These are phyloP conservation scores for Pholiota molesta DNA, from an alignment of 768 basidiomycete genomes.

Conservation along the genomic window DNA sequence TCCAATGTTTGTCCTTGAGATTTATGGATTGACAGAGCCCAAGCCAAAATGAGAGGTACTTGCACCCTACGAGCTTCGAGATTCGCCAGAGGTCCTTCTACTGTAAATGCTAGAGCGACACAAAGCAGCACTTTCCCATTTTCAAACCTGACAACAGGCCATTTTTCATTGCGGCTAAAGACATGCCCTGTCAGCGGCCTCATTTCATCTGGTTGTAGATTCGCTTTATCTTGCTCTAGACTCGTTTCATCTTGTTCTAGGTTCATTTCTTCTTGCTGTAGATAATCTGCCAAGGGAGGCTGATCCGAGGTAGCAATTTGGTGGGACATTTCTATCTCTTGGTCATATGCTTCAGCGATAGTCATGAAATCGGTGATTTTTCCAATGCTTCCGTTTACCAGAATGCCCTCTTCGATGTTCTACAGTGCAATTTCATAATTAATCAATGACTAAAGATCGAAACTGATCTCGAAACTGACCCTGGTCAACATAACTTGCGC, in stretches of 20 bases:
- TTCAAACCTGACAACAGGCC: constrained; percentile 64
- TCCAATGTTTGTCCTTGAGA: constrained; percentile 87
- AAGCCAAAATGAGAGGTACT: constrained; percentile 62
- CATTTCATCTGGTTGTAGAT: constrained; percentile 4
- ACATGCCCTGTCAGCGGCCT: constrained; percentile 25
- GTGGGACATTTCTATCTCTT: constrained; percentile 38
- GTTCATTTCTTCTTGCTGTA: constrained; percentile 5
- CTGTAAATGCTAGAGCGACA: constrained; percentile 57
- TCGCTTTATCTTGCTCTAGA: no score
- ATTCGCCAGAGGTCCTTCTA: constrained; percentile 55
- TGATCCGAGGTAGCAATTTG: background rate
- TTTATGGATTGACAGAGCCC: constrained; percentile 88
- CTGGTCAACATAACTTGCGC: constrained; percentile 84
- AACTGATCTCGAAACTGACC: constrained; percentile 31
- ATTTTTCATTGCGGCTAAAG: constrained; percentile 35
- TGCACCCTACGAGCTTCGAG: constrained; percentile 63
- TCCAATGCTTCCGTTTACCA: constrained; percentile 74
- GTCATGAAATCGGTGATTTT: constrained; percentile 53
- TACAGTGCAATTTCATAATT: constrained; percentile 23
- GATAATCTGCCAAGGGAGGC: background rate
- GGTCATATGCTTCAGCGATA: constrained; percentile 45
- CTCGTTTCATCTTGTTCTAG: no score
- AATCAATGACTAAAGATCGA: no score
- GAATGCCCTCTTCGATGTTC: constrained; percentile 62
- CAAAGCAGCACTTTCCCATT: constrained; percentile 52